Conservation (phyloP, 805 yeast genomes). For the Saccharomycopsis selenospora region DNA sequence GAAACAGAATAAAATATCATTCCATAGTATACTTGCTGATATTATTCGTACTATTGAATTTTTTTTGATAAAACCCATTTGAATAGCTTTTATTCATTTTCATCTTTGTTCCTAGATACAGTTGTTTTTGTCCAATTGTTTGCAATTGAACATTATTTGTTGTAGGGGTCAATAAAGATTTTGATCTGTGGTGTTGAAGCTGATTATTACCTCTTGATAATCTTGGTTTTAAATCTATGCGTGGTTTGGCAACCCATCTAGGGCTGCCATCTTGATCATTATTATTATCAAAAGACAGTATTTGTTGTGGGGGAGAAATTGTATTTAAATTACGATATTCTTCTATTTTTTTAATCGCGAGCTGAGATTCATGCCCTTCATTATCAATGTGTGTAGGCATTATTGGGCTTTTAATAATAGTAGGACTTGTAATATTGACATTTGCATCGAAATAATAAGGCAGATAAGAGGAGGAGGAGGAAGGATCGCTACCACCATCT, state of each 20-base stretch:
- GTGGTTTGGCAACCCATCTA: slow-evolving; percentile 17
- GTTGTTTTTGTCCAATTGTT: neutral
- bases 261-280: slow-evolving; percentile 16
- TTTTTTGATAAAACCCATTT: slow-evolving; percentile 7
- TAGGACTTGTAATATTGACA: too few relatives aligned
- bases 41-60: slow-evolving; percentile 12
- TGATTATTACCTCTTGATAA: slow-evolving; percentile 6
- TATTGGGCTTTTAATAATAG: too few relatives aligned
- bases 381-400: too few relatives aligned
- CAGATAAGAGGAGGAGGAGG: too few relatives aligned
- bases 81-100: neutral
- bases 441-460: too few relatives aligned
- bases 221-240: slow-evolving; percentile 17
- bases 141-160: neutral
- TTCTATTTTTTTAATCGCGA: neutral
- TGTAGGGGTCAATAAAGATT: slow-evolving; percentile 5
- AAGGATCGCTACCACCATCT: neutral
- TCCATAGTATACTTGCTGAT: slow-evolving; percentile 2
- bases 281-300: neutral
- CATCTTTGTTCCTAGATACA: neutral
- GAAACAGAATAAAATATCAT: too few relatives aligned
- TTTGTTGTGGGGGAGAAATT: neutral
- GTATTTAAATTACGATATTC: neutral
- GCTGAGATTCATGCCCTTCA: too few relatives aligned
- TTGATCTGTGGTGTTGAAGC: slow-evolving; percentile 11